Base-by-base conservation (phyloP, 2,329 filamentous ascomycete genomes). In the Microdochium bolleyi region DNA sequence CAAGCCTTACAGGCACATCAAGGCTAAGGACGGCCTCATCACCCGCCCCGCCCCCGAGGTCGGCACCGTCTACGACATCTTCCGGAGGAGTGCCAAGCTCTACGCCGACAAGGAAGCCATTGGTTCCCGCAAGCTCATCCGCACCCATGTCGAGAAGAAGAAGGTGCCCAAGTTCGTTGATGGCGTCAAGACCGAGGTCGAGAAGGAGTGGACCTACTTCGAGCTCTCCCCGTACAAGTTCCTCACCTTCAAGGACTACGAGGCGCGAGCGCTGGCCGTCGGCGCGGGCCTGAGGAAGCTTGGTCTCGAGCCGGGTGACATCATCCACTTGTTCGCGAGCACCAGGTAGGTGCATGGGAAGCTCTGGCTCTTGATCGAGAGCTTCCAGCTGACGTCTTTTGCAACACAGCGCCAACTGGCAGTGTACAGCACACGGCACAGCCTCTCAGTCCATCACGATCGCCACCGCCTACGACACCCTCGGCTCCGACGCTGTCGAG, bases 381-480 rank as follows among this genome's bases (percentile, higher is more conserved):
- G 21, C n/a, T 22, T 24, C 41, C 19, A 8, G 84, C 84, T 87
- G 70, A 58, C 75, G n/a, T 37, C 60, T 48, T 62, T 58, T 30
- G 46, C 50, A 21, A 37, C 48, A 37, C 55, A 90, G 88, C 68
- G 79, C 84, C 51, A 82, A 89, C 72, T 97, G 92, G 92, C 79
- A 96, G 58, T 83, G 85, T 52, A 83, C 88, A 62, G 88, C 92
- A 49, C 89, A 95, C 67, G 80, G 72, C 48, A 75, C 87, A 82
- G 73, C 84, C 21, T 92, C 91, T 16, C 92, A 97, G 71, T 92
- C 89, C 48, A 83, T 96, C 67, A 84, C 89, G 54, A 92, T 96
- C 60, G 92, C 96, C 50, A 97, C 92, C 48, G 91, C 92, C 50
- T 96, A 96, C 71, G 92, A 96, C 69, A 95, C 91, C 27, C 85